Evolutionary conservation across 2,329 filamentous ascomycete species (phyloP), one percentile per base, ranked within the genome.

Genomic region (Fusarium sp.): DNA sequence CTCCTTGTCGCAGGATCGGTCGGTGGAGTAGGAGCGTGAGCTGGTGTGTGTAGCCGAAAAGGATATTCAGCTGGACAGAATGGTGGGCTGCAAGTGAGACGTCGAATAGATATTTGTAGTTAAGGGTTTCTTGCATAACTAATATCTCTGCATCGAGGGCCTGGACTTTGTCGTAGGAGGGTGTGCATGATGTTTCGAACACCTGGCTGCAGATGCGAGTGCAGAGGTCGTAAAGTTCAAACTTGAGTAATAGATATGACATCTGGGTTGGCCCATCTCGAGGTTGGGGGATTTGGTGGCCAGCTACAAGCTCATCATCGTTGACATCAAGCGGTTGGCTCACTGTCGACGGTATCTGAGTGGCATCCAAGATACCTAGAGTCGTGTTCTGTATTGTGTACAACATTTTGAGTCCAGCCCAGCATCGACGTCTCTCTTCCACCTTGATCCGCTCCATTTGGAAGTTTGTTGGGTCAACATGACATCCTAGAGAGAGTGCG

Each of bases 341-440:
- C 15, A 44, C 50, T 7, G 60, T 59, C 2, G 57, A 62, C 3
- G 40, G 15, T 6, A 38, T 54, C 7, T 53, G 54, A 15, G 47
- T 40, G 2, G 30, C 20, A 9, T 68, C 65, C 10, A 68, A 55
- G 18, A 44, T 62, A 4, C 65, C 65, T 4, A 68, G 13, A 3
- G 62, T 66, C 4, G 62, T 68, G 11, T 68, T 68, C 20, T 68
- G 65, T 62, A 68, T 68, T 3, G 57, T 65, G 34, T 65, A 62
- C 13, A 68, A 54, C 62, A 66, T 68, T 4, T 62, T 62, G 6
- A 68, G 28, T 23, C 33, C 65, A n/a, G 65, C 65, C 65, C 65
- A 68, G 13, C 65, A 68, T 6, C 65, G 54, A 11, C 65, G 45
- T 11, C 65, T 59, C 37, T 68, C 62, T 38, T 68, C 62, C 4